These are phyloP conservation scores for Orbilia blumenaviensis DNA, from an alignment of 2,329 filamentous ascomycete genomes.

Conservation along the genomic window DNA sequence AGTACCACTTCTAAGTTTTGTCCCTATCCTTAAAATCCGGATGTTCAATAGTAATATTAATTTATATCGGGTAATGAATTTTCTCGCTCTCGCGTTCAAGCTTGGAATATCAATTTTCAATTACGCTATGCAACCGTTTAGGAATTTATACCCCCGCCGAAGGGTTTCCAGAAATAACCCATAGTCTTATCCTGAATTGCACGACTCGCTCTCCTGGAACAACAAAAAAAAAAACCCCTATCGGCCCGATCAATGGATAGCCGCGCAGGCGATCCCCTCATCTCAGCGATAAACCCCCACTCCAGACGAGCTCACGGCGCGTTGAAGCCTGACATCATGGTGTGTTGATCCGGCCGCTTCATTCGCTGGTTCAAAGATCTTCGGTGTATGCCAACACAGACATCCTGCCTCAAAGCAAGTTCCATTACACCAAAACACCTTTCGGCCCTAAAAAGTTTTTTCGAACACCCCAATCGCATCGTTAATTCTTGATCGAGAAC, in stretches of 20 bases:
- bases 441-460: no score
- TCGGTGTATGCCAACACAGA: not conserved
- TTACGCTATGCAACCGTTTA: not conserved
- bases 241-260: no score
- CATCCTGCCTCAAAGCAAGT: not conserved
- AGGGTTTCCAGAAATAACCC: no score
- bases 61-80: no score
- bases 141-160: not conserved
- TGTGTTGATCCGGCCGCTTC: not conserved
- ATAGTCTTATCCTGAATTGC: not conserved
- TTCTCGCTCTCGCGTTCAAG: no score
- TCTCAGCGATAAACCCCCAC: not conserved
- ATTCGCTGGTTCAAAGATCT: not conserved
- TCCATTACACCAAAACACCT: no score
- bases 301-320: not conserved
- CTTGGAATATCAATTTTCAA: not conserved
- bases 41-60: no score
- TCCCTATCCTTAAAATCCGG: no score
- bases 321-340: slow-evolving; percentile 3
- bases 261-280: no score
- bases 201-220: no score
- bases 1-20: no score
- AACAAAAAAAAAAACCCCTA: no score
- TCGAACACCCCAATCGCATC: not conserved
- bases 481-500: not conserved